Evolutionary conservation across 768 basidiomycete species (phyloP), one percentile per base, ranked within the genome.

Genomic region (Boletellus ananas): DNA sequence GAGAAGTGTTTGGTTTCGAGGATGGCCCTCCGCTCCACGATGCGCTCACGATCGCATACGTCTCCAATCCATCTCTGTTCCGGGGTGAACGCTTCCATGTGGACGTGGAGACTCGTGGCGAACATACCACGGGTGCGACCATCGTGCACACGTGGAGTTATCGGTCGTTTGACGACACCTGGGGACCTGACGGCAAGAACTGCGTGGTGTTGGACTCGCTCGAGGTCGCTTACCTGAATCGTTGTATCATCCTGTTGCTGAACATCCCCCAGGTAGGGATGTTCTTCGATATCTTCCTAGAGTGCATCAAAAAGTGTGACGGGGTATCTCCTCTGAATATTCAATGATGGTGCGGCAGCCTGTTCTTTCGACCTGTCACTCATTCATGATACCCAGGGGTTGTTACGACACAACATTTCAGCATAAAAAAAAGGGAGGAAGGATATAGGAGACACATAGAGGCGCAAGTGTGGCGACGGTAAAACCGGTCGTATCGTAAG

Each of bases 1-100:
- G 80, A 59, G 70, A 78, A 3, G 84, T 83, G 0, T 94, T 91
- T 55, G 82, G 81, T n/a, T 94, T 94, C 64, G 64, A 74, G n/a
- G 76, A 87, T 31, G 92, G 90, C 0, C 93, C 93, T 6, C 93
- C 93, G 2, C 72, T 94, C 3, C 93, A 95, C 55, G 93, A 94
- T 58, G 82, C 90, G 1, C 74, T 94, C 33, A 90, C 92, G 0
- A 72, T 94, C 40, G 86, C 83, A 10, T 94, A 88, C 53, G 73
- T 92, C 33, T 78, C 82, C 1, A 66, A 69, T n/a, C 89, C 90
- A 0, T 74, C 81, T 5, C 57, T 92, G 1, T 92, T 93, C 65
- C 64, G 64, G 20, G 69, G 70, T 31, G 77, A 64, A 43, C 74
- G 91, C n/a, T 81, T 84, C 62, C 76, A 86, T 39, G 90, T 94